phyloP scores from a whole-genome alignment of 2,329 filamentous ascomycete genomes.

The Xenoacremonium recifei region DNA sequence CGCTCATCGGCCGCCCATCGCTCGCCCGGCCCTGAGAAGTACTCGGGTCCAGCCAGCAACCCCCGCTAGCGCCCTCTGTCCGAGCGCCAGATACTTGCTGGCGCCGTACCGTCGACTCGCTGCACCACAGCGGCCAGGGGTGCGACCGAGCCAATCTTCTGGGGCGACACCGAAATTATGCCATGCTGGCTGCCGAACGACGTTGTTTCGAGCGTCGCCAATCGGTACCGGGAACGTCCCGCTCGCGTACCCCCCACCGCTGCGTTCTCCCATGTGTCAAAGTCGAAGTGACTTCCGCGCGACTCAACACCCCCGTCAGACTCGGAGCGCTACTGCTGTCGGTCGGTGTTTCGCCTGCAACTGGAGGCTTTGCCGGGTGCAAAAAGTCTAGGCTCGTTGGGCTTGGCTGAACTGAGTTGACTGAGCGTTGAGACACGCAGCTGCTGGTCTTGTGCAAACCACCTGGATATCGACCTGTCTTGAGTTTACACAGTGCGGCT shows the following conservation, averaged over 20 bases:
- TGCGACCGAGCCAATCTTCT: neutral
- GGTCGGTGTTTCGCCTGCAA: conserved; percentile 11
- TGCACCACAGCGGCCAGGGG: neutral
- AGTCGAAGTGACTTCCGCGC: conserved; percentile 16
- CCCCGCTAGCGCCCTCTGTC: conserved; percentile 8
- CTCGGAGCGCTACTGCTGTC: conserved; percentile 13
- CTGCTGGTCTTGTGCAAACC: too few species aligned
- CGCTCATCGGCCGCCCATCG: neutral
- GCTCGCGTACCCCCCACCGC: conserved; percentile 16
- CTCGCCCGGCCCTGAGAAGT: conserved; percentile 6
- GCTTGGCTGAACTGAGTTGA: too few species aligned
- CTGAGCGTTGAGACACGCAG: too few species aligned
- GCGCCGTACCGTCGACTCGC: conserved; percentile 6
- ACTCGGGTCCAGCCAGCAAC: conserved; percentile 11
- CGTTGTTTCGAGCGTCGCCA: neutral
- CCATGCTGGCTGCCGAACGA: conserved; percentile 13
- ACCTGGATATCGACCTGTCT: too few species aligned
- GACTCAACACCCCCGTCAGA: conserved; percentile 17
- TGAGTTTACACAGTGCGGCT: too few species aligned
- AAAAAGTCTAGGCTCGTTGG: conserved; percentile 2
- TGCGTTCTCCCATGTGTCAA: conserved; percentile 20
- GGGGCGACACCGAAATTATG: neutral
- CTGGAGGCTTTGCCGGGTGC: conserved; percentile 11
- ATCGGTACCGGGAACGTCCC: conserved; percentile 15
- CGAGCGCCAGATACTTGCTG: conserved; percentile 1